phyloP scores from a whole-genome alignment of 352 stramenopile genomes.

The Plasmopara muralis region DNA sequence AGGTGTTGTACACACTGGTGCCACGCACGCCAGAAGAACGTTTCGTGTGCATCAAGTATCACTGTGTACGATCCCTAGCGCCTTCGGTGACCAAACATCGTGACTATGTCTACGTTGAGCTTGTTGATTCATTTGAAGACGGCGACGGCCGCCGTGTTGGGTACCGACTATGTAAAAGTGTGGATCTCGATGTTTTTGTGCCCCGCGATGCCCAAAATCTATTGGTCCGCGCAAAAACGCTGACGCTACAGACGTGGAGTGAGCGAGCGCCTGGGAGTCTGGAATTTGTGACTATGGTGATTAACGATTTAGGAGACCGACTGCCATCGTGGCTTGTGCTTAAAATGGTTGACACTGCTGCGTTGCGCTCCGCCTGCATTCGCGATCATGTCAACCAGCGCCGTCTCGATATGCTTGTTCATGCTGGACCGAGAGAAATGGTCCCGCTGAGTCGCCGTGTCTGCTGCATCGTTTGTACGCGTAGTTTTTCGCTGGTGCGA shows the following conservation, averaged over 20 bases:
- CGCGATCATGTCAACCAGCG: constrained; percentile 73
- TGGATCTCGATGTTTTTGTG: constrained; percentile 53
- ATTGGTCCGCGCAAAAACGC: constrained; percentile 68
- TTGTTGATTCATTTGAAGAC: constrained; percentile 75
- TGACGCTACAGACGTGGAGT: constrained; percentile 68
- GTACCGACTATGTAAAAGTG: constrained; percentile 67
- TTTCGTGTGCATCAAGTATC: constrained; percentile 79
- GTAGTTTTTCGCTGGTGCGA: constrained; percentile 75
- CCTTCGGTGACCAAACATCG: constrained; percentile 67
- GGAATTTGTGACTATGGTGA: constrained; percentile 77
- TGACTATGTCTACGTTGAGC: constrained; percentile 80
- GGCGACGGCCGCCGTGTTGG: constrained; percentile 52
- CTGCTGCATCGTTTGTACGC: constrained; percentile 74
- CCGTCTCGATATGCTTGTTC: constrained; percentile 64
- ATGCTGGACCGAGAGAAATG: constrained; percentile 57
- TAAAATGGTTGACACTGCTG: constrained; percentile 76
- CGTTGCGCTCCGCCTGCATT: constrained; percentile 66
- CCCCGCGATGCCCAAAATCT: constrained; percentile 40
- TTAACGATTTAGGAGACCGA: constrained; percentile 70
- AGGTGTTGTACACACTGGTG: constrained; percentile 68
- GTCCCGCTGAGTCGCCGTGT: constrained; percentile 63
- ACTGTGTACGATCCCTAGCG: constrained; percentile 65
- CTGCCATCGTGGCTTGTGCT: constrained; percentile 74
- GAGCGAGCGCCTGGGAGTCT: constrained; percentile 48
- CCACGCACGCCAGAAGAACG: constrained; percentile 53